Base-by-base conservation (phyloP, 768 basidiomycete genomes). In the Amyloporia xantha region DNA sequence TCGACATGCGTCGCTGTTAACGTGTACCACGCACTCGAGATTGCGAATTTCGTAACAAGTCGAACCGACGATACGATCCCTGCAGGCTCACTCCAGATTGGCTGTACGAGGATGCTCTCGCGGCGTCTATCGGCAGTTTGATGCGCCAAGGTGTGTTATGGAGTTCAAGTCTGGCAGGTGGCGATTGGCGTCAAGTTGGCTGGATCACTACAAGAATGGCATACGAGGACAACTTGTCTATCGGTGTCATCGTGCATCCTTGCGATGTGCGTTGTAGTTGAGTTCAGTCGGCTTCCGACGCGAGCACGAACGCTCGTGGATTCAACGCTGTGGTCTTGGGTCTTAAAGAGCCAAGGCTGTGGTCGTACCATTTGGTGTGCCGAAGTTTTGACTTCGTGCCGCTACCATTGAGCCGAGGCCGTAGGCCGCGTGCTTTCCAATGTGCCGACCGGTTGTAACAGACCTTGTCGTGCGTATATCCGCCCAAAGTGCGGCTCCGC, bases 31-130 rank as follows among this genome's bases (percentile, higher is more conserved):
- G 9, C 9, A 33, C 9, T 7, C 30, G 30, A 33, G 15, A 33
- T 33, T 33, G 15, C 30, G 15, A 7, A 15, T 33, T 15, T 7
- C 15, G 9, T 33, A 15, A 7, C 30, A 15, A 33, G 30, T 7
- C 30, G 30, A 33, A 33, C 30, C 15, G 30, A 7, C 30, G 30
- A 33, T 33, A 15, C 30, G 30, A 33, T 7, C 7, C 30, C 30
- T 33, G 30, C 33, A 35, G 33, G 28, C 20, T 19, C 17, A 35
- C 26, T 36, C 33, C 17, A 30, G 36, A 21, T 7, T 15, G 17
- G 48, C 27, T 33, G 38, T 27, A 48, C 56, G 53, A 57, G 56
- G 48, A 33, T 30, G 53, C n/a, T 43, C 23, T 50, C 28, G 11
- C 30, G 23, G 50, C 46, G 41, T 50, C 35, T 50, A 52, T 54